These are phyloP conservation scores for Verticillium zaregamsianum DNA, from an alignment of 2,329 filamentous ascomycete genomes.

Conservation along the genomic window DNA sequence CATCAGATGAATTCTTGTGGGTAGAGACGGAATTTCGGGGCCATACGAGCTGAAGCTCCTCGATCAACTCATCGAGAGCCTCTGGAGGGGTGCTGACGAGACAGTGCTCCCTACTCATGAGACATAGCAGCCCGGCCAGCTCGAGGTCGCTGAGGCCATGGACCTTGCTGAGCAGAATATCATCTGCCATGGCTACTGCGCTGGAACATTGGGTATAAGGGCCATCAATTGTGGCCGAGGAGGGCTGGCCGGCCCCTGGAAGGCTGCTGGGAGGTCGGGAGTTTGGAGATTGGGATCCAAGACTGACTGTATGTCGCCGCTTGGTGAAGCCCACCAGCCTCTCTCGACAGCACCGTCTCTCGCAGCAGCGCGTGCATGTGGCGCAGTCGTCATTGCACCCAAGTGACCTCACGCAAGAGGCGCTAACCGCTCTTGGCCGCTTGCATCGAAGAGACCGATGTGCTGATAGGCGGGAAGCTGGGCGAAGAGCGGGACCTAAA, in stretches of 20 bases:
- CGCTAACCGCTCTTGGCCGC: slow-evolving; percentile 8
- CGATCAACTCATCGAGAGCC: slow-evolving; percentile 62
- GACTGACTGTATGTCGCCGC: too few relatives aligned
- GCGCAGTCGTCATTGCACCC: slow-evolving; percentile 3
- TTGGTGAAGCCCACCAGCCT: not conserved
- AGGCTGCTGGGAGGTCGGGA: not conserved
- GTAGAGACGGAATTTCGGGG: not conserved
- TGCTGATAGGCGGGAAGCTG: slow-evolving; percentile 13
- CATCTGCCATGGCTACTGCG: slow-evolving; percentile 51
- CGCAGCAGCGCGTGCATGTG: not conserved
- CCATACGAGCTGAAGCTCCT: slow-evolving; percentile 67
- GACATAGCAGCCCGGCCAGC: slow-evolving; percentile 76
- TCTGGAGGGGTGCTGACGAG: slow-evolving; percentile 70
- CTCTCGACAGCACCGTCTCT: not conserved
- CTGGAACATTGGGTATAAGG: not conserved
- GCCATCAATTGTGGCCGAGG: not conserved
- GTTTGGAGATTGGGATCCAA: not conserved
- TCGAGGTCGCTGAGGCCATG: slow-evolving; percentile 83
- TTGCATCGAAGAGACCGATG: slow-evolving; percentile 6
- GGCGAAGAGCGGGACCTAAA: slow-evolving; percentile 2
- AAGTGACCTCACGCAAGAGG: slow-evolving; percentile 1
- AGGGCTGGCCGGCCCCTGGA: not conserved
- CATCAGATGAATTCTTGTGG: not conserved
- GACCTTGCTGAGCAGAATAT: slow-evolving; percentile 61
- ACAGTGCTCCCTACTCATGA: slow-evolving; percentile 81